Base-by-base conservation (phyloP, 2,329 filamentous ascomycete species). In the Nothomitra cinnamomea region DNA sequence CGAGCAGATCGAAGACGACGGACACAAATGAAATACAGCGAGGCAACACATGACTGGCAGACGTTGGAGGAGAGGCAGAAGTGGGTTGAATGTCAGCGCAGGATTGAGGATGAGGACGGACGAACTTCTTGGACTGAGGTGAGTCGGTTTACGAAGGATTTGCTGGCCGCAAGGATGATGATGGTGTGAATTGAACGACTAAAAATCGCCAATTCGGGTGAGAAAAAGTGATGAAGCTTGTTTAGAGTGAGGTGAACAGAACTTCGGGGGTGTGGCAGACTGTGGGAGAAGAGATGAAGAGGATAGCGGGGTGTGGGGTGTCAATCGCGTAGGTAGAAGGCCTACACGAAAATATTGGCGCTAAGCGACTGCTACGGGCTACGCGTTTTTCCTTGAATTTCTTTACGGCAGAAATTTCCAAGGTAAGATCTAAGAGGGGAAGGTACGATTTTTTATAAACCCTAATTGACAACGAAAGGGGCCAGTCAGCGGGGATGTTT, bases 11-110 rank as follows among this genome's bases (percentile, higher is more conserved):
- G 48, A 28, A 55, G 50, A 58, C 55, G 54, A 57, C 53, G 54
- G 40, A 36, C 24, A 47, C n/a, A 53, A 43, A 47, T 22, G 52
- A 54, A 57, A 51, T 55, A 60, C 56, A 60, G 54, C 54, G 56
- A 56, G 56, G 58, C 48, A 57, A 56, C 57, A 60, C 58, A 60
- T 59, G 58, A 57, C 50, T 43, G 54, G 54, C 24, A 53, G 24
- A 53, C 42, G 42, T 59, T 49, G 42, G 40, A 47, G 45, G 52
- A 32, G 42, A 53, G 52, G 28, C 25, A 25, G 45, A 49, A 49
- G 45, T 35, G 45, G 45, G 42, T 43, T 41, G 41, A 41, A 52
- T 52, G 42, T 53, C 52, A 53, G 52, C 41, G 52, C 41, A 47
- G 45, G 52, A 53, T 25, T 21, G 28, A 47, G 45, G 52, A 53